phyloP scores from a whole-genome alignment of 2,329 filamentous ascomycete species.

The Ascosphaera acerosa region DNA sequence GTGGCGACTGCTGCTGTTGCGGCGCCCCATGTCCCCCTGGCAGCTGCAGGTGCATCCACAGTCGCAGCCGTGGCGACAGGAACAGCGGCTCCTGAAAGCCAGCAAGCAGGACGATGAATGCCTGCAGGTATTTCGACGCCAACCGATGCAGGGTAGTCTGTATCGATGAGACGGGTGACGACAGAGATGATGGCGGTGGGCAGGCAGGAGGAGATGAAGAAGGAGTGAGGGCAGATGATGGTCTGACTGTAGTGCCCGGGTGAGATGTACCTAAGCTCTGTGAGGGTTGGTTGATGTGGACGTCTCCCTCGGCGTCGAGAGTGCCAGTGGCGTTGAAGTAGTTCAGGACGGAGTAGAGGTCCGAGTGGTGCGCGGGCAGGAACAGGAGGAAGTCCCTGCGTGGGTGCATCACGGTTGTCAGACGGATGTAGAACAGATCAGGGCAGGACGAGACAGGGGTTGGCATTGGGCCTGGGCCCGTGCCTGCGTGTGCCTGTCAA shows the following conservation, averaged over 20 bases:
- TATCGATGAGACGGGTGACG: constrained; percentile 4
- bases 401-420: no score
- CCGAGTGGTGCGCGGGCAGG: constrained; percentile 28
- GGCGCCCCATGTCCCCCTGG: no score
- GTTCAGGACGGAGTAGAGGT: constrained; percentile 58
- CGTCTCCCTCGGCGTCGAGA: constrained; percentile 83
- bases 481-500: no score
- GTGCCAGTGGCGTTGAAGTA: constrained; percentile 81
- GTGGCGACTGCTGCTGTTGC: background rate
- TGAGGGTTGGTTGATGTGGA: constrained; percentile 70
- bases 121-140: background rate
- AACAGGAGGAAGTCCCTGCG: constrained; percentile 62
- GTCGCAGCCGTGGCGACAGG: background rate
- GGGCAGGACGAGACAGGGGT: no score
- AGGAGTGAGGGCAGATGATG: constrained; percentile 37
- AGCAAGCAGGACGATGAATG: background rate
- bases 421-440: no score
- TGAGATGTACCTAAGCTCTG: constrained; percentile 65
- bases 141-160: background rate
- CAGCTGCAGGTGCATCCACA: background rate
- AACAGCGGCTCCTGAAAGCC: background rate
- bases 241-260: constrained; percentile 16
- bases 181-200: constrained; percentile 4
- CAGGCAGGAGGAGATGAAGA: constrained; percentile 6
- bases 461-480: no score